Conservation (phyloP, 2,329 filamentous ascomycete species). For the Epichloe sp. region DNA sequence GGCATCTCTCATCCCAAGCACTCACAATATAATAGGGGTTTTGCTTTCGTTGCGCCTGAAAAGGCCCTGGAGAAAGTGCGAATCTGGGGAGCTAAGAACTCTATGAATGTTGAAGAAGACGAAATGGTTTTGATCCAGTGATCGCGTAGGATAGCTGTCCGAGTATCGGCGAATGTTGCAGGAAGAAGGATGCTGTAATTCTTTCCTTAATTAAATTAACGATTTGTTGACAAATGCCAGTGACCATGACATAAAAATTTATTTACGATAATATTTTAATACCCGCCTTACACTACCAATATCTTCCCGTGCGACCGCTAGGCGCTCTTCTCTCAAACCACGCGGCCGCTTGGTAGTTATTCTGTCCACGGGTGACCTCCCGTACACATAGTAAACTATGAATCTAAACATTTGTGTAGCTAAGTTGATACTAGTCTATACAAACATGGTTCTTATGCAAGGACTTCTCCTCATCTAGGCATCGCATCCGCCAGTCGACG, state of each 20-base stretch:
- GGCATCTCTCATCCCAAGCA: neutral
- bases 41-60: constrained; percentile 60
- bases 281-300: neutral
- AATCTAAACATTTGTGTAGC: too few relatives aligned
- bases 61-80: constrained; percentile 56
- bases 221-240: neutral
- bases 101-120: constrained; percentile 58
- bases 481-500: too few relatives aligned
- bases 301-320: neutral
- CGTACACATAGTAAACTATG: too few relatives aligned
- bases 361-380: too few relatives aligned
- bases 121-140: constrained; percentile 41
- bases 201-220: neutral
- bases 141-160: neutral
- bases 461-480: too few relatives aligned
- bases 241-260: neutral
- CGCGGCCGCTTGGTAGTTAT: too few relatives aligned
- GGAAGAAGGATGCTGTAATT: too few relatives aligned
- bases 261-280: neutral
- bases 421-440: too few relatives aligned
- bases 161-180: too few relatives aligned
- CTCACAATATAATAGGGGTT: constrained; percentile 45
- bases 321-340: too few relatives aligned
- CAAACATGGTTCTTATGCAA: too few relatives aligned
- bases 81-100: constrained; percentile 38